Base-by-base conservation (phyloP, 164 flowering plant species). In the Sextonia rubra region DNA sequence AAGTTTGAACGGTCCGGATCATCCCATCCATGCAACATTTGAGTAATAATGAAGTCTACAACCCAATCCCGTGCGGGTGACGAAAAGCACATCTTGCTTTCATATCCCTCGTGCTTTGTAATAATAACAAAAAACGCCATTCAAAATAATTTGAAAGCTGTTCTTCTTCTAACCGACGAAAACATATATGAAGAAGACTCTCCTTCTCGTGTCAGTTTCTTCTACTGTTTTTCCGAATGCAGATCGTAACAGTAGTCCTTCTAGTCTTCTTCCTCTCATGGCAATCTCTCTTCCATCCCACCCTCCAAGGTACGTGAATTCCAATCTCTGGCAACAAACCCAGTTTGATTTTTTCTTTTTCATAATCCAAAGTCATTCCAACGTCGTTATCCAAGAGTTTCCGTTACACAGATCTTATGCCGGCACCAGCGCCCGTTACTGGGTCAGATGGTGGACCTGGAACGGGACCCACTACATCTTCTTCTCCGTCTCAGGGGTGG, bases 381-480 rank as follows among this genome's bases (percentile, higher is more conserved):
- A 18, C 17, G n/a, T 32, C 30, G 12, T 4, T 47, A 20, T 64
- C 22, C 22, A 24, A 60, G 26, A 22, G 25, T 62, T 47, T 70
- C 47, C 64, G 47, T 52, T 1, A 29, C 37, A 56, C 66, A 75
- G 77, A 69, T 65, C 24, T 23, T 60, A 70, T 7, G 18, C 77
- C 77, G 64, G 70, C 37, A 44, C 77, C 74, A 27, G 70, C 74
- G 12, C 77, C 77, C 20, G 58, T 56, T 12, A 55, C 74, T 25
- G 77, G 73, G 2, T 49, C 60, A 17, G 64, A 48, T 24, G 65
- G 29, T 6, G 47, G 3, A 29, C n/a, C 67, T 47, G n/a, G 61
- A 14, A 15, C 67, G 2, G 25, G 29, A 12, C 58, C 69, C 0
- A 47, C 66, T 26, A 69, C 37, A 20, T 25, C 32, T 15, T 65